Evolutionary conservation across 1,284 basidiomycete species (phyloP), one percentile per base, ranked within the genome.

Genomic region (Marasmius tenuissimus): DNA sequence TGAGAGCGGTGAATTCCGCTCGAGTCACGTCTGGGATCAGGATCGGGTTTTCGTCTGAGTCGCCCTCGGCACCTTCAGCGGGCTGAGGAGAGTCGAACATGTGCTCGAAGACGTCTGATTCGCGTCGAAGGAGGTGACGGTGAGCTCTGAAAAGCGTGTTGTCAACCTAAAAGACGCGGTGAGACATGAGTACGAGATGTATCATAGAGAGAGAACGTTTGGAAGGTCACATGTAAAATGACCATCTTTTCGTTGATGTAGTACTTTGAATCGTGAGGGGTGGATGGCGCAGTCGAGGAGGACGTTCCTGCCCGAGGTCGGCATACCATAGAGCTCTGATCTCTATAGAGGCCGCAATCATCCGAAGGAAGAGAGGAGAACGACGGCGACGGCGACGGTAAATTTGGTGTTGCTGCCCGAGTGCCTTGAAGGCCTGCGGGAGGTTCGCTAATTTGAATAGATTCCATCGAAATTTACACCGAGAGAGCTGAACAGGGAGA

Each of bases 61-160:
- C 8, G 8, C 55, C 75, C 51, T 64, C 69, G 18, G 27, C 58
- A 18, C 61, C 67, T 35, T 54, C 66, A 39, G 61, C 60, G 2
- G 65, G 63, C 16, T 69, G 56, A 39, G 67, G 63, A 35, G 62
- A 67, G 27, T 63, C 56, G 18, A 76, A 71, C 57, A 76, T 60
- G 47, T 65, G 62, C 22, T 71, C 69, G 61, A 78, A 77, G 53
- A 73, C 68, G 20, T 71, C 65, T 1, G 77, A 78, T 42, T 75
- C 76, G 45, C 73, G 70, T 14, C 68, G 70, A 9, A 79, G 65
- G 54, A 74, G 71, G 63, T 73, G 71, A n/a, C 71, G 71, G 61
- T 78, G 77, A 16, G 78, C 71, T 64, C 67, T 71, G 69, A 75
- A 79, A 7, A 76, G 67, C 35, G 69, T 66, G 27, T 71, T 68